Evolutionary conservation across 371 early-diverging fungal genomes (phyloP), one percentile per base, ranked within the genome.

Genomic region (Ordospora colligata): DNA sequence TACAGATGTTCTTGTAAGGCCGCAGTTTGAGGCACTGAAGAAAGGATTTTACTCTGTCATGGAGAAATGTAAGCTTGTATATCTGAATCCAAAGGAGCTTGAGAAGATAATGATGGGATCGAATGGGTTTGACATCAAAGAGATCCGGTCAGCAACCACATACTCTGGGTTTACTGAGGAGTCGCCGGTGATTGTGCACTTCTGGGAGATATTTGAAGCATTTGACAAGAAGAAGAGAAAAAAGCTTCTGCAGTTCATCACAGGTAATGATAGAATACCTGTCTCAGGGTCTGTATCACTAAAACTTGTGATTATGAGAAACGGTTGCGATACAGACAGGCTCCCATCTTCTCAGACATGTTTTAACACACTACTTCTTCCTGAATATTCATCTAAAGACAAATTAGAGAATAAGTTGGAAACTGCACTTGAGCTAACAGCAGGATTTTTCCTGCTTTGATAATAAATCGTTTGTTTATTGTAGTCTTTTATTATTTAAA

Each of bases 261-360:
- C 99, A 6, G 95, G 95, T 27, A 91, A 91, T 44, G 95, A 96
- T 83, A 88, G 99, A 19, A 91, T 92, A 2, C 99, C 99, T 0
- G 88, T 94, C 22, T 91, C 91, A 11, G 96, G 96, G 0, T 84
- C 94, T 9, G 88, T 89, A 63, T 89, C 90, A 66, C 79, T 95
- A 42, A 89, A 89, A 42, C 92, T 98, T 87, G 92, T 94, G 2
- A 91, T 98, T 77, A 91, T 93, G 73, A 90, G 92, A 80, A 95
- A 95, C 72, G 97, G 97, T 0, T 92, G 92, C 7, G 96, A 98
- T 84, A 92, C 94, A 0, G 91, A 92, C 51, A 82, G 91, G 43
- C 86, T 93, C 49, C 96, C 95, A 0, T 93, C 94, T 0, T 90
- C 96, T 10, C 95, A 94, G 82, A 96, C 96, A 0, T 96, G 96